These are phyloP conservation scores for Lachancea lanzarotensis DNA, from an alignment of 805 yeast species.

Conservation along the genomic window DNA sequence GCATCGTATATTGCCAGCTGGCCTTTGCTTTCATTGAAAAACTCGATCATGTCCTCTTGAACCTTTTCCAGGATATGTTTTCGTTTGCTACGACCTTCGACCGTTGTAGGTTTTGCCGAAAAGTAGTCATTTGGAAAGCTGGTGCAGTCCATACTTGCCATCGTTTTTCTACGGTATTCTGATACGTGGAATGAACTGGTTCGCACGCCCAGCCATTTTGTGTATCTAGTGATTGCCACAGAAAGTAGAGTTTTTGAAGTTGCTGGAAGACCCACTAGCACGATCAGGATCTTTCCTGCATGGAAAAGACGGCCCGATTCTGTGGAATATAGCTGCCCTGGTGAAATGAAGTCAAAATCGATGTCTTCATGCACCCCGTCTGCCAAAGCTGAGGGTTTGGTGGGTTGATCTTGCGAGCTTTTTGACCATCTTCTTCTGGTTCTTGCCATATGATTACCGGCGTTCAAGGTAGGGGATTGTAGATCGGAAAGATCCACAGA, in stretches of 20 bases:
- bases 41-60: slow-evolving; percentile 58
- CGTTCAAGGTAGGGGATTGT: slow-evolving; percentile 28
- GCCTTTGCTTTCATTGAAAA: slow-evolving; percentile 71
- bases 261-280: slow-evolving; percentile 89
- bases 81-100: slow-evolving; percentile 48
- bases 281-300: slow-evolving; percentile 88
- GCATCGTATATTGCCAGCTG: slow-evolving; percentile 97
- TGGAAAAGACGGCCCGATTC: slow-evolving; percentile 90
- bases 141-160: slow-evolving; percentile 28
- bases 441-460: slow-evolving; percentile 51
- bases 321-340: slow-evolving; percentile 90
- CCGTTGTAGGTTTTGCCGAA: slow-evolving; percentile 44
- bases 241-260: slow-evolving; percentile 92
- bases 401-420: slow-evolving; percentile 13
- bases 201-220: slow-evolving; percentile 94
- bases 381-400: slow-evolving; percentile 8
- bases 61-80: slow-evolving; percentile 56
- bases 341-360: slow-evolving; percentile 54
- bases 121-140: slow-evolving; percentile 66
- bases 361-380: slow-evolving; percentile 61
- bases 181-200: slow-evolving; percentile 89
- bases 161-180: slow-evolving; percentile 64
- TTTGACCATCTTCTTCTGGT: slow-evolving; percentile 45
- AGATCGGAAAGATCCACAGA: neutral
- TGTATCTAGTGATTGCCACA: slow-evolving; percentile 82